Base-by-base conservation (phyloP, 768 basidiomycete species). In the Coprinopsis strossmayeri region DNA sequence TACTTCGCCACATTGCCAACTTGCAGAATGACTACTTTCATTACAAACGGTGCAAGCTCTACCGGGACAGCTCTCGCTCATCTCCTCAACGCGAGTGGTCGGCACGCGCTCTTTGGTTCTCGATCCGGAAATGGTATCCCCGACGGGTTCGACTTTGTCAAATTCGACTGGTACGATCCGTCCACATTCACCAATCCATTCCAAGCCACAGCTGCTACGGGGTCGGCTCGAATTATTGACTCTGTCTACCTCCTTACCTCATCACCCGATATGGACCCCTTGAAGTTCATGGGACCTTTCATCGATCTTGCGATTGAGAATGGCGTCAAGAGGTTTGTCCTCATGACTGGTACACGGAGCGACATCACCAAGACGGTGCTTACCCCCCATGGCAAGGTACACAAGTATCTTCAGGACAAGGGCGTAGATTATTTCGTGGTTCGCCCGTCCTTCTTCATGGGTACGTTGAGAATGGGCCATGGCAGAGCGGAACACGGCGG, bases 381-480 rank as follows among this genome's bases (percentile, higher is more conserved):
- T 9, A 38, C 9, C 7, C 12, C 37, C 7, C 18, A 10, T 9
- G 30, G 9, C 7, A 32, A 32, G 30, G 30, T 32, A 15, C 30
- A 32, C 15, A 32, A 7, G 9, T 32, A 32, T 15, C 30, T 32
- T 7, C 9, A 32, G 7, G 15, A 32, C 9, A 32, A 32, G 30
- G 30, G 30, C 15, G 30, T 67, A 1, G 66, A 70, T 21, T 70
- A 65, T 51, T 55, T 55, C 17, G 60, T 64, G 9, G 37, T 72
- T 11, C 57, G 68, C 1, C 68, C 69, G 0, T 64, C 69, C 10
- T 68, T 63, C 64, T 70, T 71, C 46, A 62, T 61, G n/a, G 67
- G 69, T 69, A 59, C 46, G 28, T 12, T 17, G 20, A 30, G 9
- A 25, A 46, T 30, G n/a, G 21, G n/a, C 4, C 3, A 1, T 3